phyloP scores from a whole-genome alignment of 495 filamentous ascomycete species.

The Trichoderma reesei region DNA sequence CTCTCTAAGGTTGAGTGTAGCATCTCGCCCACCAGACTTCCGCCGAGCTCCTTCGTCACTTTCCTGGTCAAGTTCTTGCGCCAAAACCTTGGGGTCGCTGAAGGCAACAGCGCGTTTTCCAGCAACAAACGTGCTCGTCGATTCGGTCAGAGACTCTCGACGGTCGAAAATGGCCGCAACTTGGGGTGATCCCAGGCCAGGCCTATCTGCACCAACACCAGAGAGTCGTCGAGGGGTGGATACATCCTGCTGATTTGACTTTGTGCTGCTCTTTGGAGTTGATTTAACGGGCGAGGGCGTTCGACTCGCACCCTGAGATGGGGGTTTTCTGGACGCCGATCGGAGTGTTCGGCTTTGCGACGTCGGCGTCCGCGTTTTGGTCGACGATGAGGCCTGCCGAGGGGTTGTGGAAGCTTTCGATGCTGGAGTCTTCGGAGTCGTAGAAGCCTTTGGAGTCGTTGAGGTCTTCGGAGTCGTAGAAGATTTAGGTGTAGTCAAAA shows the following conservation, averaged over 20 bases:
- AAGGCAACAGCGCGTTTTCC: conserved; percentile 47
- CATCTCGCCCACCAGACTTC: conserved; percentile 46
- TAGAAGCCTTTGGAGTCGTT: background rate
- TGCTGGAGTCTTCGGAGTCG: background rate
- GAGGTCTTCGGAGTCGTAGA: background rate
- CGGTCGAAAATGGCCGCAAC: conserved; percentile 65
- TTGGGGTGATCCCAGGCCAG: conserved; percentile 69
- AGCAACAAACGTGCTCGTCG: conserved; percentile 51
- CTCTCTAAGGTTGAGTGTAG: conserved; percentile 55
- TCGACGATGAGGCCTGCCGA: background rate
- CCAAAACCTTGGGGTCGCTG: conserved; percentile 56
- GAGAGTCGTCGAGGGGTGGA: conserved; percentile 37
- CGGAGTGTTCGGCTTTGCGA: background rate
- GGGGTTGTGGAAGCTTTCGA: background rate
- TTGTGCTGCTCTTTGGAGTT: background rate
- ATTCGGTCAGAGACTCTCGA: conserved; percentile 60
- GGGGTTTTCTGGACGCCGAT: background rate
- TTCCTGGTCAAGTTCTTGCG: conserved; percentile 54
- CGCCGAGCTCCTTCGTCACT: conserved; percentile 51
- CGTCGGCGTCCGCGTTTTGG: background rate
- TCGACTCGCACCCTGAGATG: background rate
- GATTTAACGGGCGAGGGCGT: background rate
- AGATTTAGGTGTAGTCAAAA: background rate
- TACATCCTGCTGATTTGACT: background rate
- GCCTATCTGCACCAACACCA: conserved; percentile 63